phyloP scores from a whole-genome alignment of 768 basidiomycete species.

The Agaricus subrufescens region DNA sequence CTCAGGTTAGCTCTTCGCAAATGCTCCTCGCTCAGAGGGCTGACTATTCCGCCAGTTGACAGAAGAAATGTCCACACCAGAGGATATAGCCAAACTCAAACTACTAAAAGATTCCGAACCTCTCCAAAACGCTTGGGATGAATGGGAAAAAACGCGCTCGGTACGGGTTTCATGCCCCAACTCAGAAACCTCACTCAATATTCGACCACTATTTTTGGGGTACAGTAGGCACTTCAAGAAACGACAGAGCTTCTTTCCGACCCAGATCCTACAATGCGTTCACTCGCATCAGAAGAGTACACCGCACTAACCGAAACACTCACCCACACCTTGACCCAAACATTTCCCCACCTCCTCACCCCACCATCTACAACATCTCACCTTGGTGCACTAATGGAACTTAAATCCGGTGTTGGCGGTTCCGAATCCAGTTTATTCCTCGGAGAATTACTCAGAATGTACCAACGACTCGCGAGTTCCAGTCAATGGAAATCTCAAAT shows the following conservation, averaged over 20 bases:
- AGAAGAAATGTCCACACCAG: conserved; percentile 45
- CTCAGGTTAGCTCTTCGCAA: conserved; percentile 31
- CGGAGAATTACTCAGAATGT: conserved; percentile 77
- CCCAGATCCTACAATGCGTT: conserved; percentile 69
- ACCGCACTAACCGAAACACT: conserved; percentile 34
- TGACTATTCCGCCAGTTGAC: conserved; percentile 37
- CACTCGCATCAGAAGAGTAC: conserved; percentile 69
- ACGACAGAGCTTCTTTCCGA: conserved; percentile 61
- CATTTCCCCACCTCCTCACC: conserved; percentile 69
- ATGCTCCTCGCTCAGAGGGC: background rate
- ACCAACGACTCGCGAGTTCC: conserved; percentile 57
- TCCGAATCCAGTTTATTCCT: conserved; percentile 84
- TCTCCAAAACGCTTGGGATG: conserved; percentile 62
- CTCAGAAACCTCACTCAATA: background rate
- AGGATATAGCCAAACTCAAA: conserved; percentile 55
- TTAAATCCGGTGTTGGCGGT: conserved; percentile 92
- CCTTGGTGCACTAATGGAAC: conserved; percentile 79
- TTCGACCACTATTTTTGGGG: conserved; percentile 10
- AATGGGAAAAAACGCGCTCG: conserved; percentile 51
- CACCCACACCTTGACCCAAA: conserved; percentile 29
- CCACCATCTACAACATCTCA: conserved; percentile 63
- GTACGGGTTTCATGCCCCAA: conserved; percentile 32
- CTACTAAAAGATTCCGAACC: conserved; percentile 67
- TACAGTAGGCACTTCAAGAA: conserved; percentile 61
- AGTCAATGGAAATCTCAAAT: conserved; percentile 57